Base-by-base conservation (phyloP, 176 grass and related monocot genomes). In the Thalia dealbata region DNA sequence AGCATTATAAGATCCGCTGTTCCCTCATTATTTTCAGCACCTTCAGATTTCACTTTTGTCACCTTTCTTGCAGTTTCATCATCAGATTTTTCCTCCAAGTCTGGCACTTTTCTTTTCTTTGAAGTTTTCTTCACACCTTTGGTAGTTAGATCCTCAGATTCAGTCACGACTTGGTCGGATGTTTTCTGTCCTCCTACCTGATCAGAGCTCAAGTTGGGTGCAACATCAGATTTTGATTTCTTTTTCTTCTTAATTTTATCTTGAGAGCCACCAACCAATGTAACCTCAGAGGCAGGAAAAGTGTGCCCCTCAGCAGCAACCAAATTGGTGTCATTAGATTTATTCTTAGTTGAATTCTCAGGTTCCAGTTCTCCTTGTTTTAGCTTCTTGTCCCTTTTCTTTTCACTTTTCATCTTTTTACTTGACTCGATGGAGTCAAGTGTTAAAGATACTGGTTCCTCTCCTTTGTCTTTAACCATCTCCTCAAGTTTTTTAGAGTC, bases 211-310 rank as follows among this genome's bases (percentile, higher is more conserved):
- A 52, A 24, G 16, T 45, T 51, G 46, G 28, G 12, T 46, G 21
- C 41, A 41, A 66, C 27, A 67, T 84, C 76, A 0, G 56, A 64
- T 67, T 54, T 19, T 43, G 74, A 85, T 66, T 91, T 92, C 75
- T 87, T 88, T 54, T 91, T 96, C 76, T 83, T 70, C 62, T 80
- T 87, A 28, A 83, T 78, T 63, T 64, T 55, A 43, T 35, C 15
- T 28, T 75, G 18, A 76, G 69, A 59, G 65, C 64, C 67, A 52
- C 63, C 79, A 30, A 24, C 54, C 32, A 73, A 75, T 14, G 3
- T 35, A 14, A 44, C 69, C 8, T 83, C 38, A 26, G 25, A 35
- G 25, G 41, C 38, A 62, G 56, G 6, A 24, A 0, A 19, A 29
- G 45, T 58, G 18, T 38, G 27, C 0, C 51, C 51, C 12, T 73